Evolutionary conservation across 768 basidiomycete species (phyloP).

Genomic region (Leccinum rimulosum): DNA sequence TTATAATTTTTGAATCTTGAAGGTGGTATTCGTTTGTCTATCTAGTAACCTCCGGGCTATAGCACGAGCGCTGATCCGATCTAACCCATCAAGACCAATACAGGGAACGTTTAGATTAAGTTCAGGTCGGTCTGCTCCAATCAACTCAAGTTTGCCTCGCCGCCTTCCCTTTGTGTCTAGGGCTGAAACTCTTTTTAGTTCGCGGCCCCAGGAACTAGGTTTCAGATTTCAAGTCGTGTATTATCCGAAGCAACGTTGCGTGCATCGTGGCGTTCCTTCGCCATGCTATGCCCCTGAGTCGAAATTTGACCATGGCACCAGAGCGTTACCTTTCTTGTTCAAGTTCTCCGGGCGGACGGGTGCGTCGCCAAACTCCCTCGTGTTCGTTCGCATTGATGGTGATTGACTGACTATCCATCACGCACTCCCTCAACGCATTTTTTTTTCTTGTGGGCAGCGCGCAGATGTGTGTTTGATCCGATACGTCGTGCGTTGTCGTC

Average conservation of each 20-base stretch:
- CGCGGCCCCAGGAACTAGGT: neutral
- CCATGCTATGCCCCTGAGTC: neutral
- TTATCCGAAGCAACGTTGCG: neutral
- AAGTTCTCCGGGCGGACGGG: neutral
- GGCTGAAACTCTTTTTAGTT: neutral
- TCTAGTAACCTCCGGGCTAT: neutral
- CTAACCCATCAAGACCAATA: neutral
- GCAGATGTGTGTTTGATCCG: neutral
- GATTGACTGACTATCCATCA: neutral
- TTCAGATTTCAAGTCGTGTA: neutral
- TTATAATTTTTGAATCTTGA: neutral
- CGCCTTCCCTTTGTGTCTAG: neutral
- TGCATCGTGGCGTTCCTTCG: conserved; percentile 11
- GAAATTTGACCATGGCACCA: neutral
- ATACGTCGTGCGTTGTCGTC: neutral
- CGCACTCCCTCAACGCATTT: neutral
- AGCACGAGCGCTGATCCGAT: neutral
- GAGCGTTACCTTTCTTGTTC: neutral
- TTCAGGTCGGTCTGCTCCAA: neutral
- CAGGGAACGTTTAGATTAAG: conserved; percentile 1
- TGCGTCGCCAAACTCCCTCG: neutral
- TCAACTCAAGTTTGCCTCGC: neutral
- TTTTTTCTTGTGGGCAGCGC: neutral
- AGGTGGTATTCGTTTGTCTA: neutral
- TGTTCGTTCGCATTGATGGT: neutral